phyloP scores from a whole-genome alignment of 768 basidiomycete species.

The Leccinum olivaceopallidum region DNA sequence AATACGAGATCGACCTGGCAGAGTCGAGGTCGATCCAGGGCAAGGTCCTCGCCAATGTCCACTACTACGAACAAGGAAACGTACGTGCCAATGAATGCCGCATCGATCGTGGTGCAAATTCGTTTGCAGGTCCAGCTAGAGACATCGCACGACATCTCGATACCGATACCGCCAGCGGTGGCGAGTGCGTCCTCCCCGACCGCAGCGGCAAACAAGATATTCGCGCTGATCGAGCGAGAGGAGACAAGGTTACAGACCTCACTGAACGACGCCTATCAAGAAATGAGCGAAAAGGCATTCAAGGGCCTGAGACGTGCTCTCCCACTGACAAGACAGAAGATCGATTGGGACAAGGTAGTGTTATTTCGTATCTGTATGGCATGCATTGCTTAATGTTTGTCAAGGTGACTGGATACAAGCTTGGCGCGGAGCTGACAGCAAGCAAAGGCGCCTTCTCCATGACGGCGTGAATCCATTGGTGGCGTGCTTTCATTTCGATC shows the following conservation, averaged over 20 bases:
- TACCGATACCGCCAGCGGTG: conserved; percentile 62
- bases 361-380: not conserved
- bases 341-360: conserved; percentile 92
- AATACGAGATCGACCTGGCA: conserved; percentile 71
- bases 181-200: conserved; percentile 48
- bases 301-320: conserved; percentile 86
- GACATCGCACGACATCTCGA: conserved; percentile 66
- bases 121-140: conserved; percentile 80
- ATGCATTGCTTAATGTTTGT: not conserved
- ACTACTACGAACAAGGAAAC: conserved; percentile 98
- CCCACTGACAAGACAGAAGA: conserved; percentile 88
- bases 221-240: conserved; percentile 81
- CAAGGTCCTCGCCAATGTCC: conserved; percentile 78
- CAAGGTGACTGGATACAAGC: conserved; percentile 58
- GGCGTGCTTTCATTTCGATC: not conserved
- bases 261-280: conserved; percentile 79
- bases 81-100: conserved; percentile 42
- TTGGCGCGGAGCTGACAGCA: conserved; percentile 74
- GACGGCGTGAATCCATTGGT: conserved; percentile 21
- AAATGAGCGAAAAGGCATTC: conserved; percentile 94
- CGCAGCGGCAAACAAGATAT: conserved; percentile 64
- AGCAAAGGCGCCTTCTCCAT: conserved; percentile 55
- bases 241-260: conserved; percentile 78
- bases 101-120: not conserved
- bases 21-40: conserved; percentile 63